These are phyloP conservation scores for Ophiostoma sp. DNA, from an alignment of 2,329 filamentous ascomycete species.

Conservation along the genomic window DNA sequence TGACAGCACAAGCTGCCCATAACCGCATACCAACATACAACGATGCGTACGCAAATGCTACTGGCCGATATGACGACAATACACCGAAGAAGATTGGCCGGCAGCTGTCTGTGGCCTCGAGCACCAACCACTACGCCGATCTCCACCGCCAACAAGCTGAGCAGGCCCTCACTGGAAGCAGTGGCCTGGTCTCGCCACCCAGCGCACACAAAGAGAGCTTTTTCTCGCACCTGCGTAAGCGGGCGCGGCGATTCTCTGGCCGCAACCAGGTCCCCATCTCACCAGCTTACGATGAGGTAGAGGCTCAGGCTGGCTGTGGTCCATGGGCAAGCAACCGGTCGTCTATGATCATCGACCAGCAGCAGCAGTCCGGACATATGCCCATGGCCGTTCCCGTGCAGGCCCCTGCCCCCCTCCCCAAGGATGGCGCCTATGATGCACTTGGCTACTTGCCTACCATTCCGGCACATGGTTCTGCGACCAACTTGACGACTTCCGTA, in stretches of 20 bases:
- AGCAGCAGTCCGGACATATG: slow-evolving; percentile 22
- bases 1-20: slow-evolving; percentile 82
- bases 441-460: slow-evolving; percentile 42
- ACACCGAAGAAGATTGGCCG: slow-evolving; percentile 85
- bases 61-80: slow-evolving; percentile 54
- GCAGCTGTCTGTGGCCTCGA: slow-evolving; percentile 86
- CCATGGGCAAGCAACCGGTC: slow-evolving; percentile 84
- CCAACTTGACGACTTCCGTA: slow-evolving; percentile 26
- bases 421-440: slow-evolving; percentile 54
- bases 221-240: slow-evolving; percentile 93
- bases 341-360: slow-evolving; percentile 67
- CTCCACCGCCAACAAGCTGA: slow-evolving; percentile 87
- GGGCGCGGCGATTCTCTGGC: slow-evolving; percentile 85
- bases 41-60: slow-evolving; percentile 43
- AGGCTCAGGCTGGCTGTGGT: slow-evolving; percentile 85
- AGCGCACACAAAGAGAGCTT: slow-evolving; percentile 88
- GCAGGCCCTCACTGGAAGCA: slow-evolving; percentile 76
- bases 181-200: slow-evolving; percentile 68
- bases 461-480: slow-evolving; percentile 49
- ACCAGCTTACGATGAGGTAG: slow-evolving; percentile 76
- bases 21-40: slow-evolving; percentile 53
- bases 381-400: slow-evolving; percentile 30
- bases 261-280: slow-evolving; percentile 78
- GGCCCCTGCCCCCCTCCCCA: slow-evolving; percentile 45
- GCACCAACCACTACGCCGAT: slow-evolving; percentile 88